Evolutionary conservation across 148 eudicot species (phyloP), one percentile per base, ranked within the genome.

Genomic region (Cornus florida): DNA sequence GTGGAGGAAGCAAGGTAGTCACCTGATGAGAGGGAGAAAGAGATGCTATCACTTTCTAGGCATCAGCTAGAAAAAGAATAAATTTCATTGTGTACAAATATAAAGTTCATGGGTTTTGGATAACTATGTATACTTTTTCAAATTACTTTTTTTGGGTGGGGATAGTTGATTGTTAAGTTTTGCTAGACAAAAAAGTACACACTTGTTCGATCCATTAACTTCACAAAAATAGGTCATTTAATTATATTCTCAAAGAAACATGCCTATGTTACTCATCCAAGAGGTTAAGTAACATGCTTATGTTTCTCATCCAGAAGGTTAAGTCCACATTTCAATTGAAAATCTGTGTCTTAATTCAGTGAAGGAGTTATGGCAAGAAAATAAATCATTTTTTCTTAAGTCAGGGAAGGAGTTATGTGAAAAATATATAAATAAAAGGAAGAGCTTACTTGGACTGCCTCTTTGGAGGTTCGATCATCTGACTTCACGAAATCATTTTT

Each of bases 1-100:
- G 95, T 24, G 94, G 94, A 71, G 92, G 96, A 64, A 93, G 88
- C 78, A 80, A 85, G 70, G 77, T 64, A 31, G 88, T 75, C 68
- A 80, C 90, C 98, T 94, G 86, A 85, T 23, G 19, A 73, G 35
- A 80, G 72, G 11, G n/a, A 19, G 67, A 43, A 43, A 67, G 41
- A 69, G 23, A 67, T 13, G 67, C 31, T 53, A 75, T 65, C 75
- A 35, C 1, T 43, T 65, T 43, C 5, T 65, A 70, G 59, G 33
- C 16, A 75, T 6, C 12, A 74, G 41, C 38, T 23, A 57, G 35
- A 80, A 57, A 64, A 12, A 53, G 7, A 53, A 16, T 53, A 53
- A 12, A 0, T 53, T 53, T 14, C 59, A 53, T 12, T 11, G 48
- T 43, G 10, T 6, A 43, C 48, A 43, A 43, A 43, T 43, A 9